Evolutionary conservation across 1,284 basidiomycete genomes (phyloP), one percentile per base, ranked within the genome.

Genomic region (Rhodofomes roseus): DNA sequence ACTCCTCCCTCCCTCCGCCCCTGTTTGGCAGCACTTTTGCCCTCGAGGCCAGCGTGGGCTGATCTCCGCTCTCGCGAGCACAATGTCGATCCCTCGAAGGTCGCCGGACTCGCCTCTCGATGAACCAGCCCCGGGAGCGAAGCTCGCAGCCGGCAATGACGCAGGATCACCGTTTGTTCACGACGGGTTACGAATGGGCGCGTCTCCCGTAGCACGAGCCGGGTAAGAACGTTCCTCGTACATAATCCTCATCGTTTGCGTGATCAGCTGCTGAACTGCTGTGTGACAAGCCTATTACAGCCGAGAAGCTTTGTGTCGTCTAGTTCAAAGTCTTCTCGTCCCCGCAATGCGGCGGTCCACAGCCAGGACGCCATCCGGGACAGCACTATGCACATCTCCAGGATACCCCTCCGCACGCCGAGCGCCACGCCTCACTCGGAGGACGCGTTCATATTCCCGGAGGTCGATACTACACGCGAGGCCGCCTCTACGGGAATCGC

Each of bases 281-380:
- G n/a, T 52, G 27, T 61, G 43, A 46, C 14, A 59, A 74, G 73
- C 11, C 61, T 75, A 44, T 68, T 73, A 48, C 73, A 73, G 44
- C 71, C 76, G 7, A 71, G 70, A 62, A 77, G 73, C 62, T 75
- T 68, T 62, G 71, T 71, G 51, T 71, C 77, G 9, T 68, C 70
- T 22, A 65, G 66, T 18, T 68, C 66, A 51, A 67, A 64, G 57
- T 64, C 70, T 40, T 73, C 73, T 39, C 65, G 63, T 37, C 69
- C 67, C 5, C 63, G 60, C 60, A 63, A 62, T 52, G 53, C 64
- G 43, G 65, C 70, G 14, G 75, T 37, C 23, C 86, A 84, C 63
- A 81, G 83, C 0, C 84, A 83, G 61, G 79, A 79, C 62, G 76
- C 79, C 48, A 90, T 91, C 61, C 82, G 89, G n/a, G 76, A 83